A percentile compares a stretch with the other conserved stretches of the same genome.
These are phyloP conservation scores for Botrytis fragariae DNA, from an alignment of 2,329 filamentous ascomycete species.

Conservation along the genomic window DNA sequence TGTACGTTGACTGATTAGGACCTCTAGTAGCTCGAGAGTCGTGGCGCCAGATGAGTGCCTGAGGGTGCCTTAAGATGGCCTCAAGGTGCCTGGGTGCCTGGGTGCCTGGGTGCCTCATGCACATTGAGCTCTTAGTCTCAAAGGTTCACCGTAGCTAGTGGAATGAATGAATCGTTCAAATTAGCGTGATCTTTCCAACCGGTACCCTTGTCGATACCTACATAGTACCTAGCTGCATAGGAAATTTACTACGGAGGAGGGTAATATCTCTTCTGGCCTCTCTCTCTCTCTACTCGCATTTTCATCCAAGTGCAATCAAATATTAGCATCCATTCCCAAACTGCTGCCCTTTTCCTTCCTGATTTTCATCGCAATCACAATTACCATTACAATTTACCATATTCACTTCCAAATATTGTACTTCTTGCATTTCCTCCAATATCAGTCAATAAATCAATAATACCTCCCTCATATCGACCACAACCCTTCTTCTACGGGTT, in stretches of 20 bases:
- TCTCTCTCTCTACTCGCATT: neutral
- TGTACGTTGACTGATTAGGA: no score
- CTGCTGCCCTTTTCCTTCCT: neutral
- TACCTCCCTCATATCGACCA: neutral
- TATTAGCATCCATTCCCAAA: neutral
- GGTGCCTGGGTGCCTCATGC: neutral
- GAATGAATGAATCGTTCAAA: neutral
- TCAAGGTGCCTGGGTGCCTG: no score
- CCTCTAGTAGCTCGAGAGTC: no score
- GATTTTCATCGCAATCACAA: neutral
- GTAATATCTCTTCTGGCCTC: neutral
- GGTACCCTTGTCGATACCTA: neutral
- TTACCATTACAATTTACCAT: neutral
- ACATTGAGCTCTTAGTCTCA: neutral
- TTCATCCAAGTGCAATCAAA: neutral
- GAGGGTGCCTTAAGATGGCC: no score
- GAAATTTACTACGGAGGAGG: neutral
- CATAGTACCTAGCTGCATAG: neutral
- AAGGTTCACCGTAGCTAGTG: constrained; percentile 11
- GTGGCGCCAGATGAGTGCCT: no score
- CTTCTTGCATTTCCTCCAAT: neutral
- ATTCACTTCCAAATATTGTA: neutral
- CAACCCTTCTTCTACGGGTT: neutral
- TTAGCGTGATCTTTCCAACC: neutral
- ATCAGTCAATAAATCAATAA: neutral